These are phyloP conservation scores for Pichia rugopelliculosa DNA, from an alignment of 805 yeast species.

Conservation along the genomic window DNA sequence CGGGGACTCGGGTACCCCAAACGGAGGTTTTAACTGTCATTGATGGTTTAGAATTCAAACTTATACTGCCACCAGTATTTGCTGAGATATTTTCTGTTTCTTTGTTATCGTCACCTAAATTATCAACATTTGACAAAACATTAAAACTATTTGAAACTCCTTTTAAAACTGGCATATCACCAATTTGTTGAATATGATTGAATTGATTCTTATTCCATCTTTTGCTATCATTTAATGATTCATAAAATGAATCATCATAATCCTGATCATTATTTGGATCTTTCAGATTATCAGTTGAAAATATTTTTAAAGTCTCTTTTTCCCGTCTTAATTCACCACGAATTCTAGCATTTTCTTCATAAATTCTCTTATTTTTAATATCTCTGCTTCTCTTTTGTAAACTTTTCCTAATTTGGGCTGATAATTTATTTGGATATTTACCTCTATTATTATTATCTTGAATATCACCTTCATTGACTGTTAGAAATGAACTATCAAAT, in stretches of 20 bases:
- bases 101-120: constrained; percentile 3
- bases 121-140: constrained; percentile 8
- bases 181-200: constrained; percentile 24
- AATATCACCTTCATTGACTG: background rate
- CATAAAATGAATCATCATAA: background rate
- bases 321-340: constrained; percentile 14
- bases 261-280: background rate
- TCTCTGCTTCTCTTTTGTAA: constrained; percentile 49
- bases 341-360: constrained; percentile 43
- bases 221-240: constrained; percentile 1
- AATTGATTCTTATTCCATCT: constrained; percentile 34
- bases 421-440: constrained; percentile 27
- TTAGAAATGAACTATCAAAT: constrained; percentile 5
- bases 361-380: constrained; percentile 39
- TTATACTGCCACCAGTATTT: constrained; percentile 7
- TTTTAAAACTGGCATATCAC: constrained; percentile 27
- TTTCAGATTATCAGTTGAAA: background rate
- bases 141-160: constrained; percentile 13
- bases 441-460: background rate
- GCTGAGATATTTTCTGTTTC: constrained; percentile 7
- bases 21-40: constrained; percentile 35
- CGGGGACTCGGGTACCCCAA: constrained; percentile 68
- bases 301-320: constrained; percentile 8
- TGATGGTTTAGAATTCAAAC: background rate
- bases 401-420: constrained; percentile 44